These are phyloP conservation scores for Bathelium albidoporum DNA, from an alignment of 495 filamentous ascomycete species.

Conservation along the genomic window DNA sequence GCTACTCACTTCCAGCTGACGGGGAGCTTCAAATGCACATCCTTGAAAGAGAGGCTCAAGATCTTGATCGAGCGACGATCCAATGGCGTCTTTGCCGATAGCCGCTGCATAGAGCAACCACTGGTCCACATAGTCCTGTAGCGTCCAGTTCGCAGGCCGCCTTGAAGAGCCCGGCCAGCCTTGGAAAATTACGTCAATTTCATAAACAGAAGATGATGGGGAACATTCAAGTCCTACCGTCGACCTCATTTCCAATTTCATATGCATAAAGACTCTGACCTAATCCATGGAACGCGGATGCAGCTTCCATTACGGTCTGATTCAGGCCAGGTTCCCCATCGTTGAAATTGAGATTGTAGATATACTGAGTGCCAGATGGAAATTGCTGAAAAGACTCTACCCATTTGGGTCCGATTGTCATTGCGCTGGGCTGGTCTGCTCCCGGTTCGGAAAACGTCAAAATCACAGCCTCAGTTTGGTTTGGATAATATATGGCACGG, in stretches of 20 bases:
- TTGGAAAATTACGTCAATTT: conserved; percentile 1
- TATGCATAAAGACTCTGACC: conserved; percentile 17
- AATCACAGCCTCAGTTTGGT: conserved; percentile 18
- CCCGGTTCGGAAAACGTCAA: conserved; percentile 7
- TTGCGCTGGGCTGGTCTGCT: conserved; percentile 15
- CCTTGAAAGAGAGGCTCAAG: neutral
- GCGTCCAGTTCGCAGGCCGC: conserved; percentile 19
- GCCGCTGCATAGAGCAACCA: conserved; percentile 16
- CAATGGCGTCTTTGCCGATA: conserved; percentile 11
- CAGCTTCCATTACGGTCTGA: conserved; percentile 13
- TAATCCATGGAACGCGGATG: conserved; percentile 8
- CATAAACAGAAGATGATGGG: neutral
- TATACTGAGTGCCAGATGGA: conserved; percentile 18
- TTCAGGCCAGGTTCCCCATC: conserved; percentile 11
- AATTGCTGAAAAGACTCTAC: conserved; percentile 18
- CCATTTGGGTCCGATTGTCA: conserved; percentile 17
- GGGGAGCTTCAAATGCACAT: conserved; percentile 18
- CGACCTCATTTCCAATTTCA: conserved; percentile 24
- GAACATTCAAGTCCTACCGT: conserved; percentile 17
- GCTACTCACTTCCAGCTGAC: conserved; percentile 1
- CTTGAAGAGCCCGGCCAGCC: conserved; percentile 17
- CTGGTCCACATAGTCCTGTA: conserved; percentile 17
- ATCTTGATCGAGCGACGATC: too few relatives aligned
- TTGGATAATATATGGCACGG: conserved; percentile 10
- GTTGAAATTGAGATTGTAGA: conserved; percentile 15